Evolutionary conservation across 2,329 filamentous ascomycete species (phyloP).

Genomic region (Chaetomium strumarium): DNA sequence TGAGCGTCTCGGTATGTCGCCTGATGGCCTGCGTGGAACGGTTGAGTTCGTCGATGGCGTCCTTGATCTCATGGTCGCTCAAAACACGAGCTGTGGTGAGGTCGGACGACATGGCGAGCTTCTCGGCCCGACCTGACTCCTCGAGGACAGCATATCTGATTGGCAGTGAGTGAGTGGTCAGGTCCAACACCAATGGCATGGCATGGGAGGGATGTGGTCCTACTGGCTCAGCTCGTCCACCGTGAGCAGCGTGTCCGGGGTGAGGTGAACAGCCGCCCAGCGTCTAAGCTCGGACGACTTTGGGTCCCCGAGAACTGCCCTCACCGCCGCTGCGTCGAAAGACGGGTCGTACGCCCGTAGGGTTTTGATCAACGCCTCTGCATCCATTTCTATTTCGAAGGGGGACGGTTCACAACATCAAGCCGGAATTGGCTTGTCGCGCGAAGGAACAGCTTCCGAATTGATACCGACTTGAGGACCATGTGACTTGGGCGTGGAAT

Average conservation of each 20-base stretch:
- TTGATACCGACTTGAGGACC: neutral
- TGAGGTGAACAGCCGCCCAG: conserved; percentile 47
- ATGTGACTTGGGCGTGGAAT: neutral
- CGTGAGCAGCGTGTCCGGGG: conserved; percentile 46
- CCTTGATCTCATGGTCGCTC: conserved; percentile 52
- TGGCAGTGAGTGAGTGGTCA: conserved; percentile 14
- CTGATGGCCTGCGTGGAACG: conserved; percentile 58
- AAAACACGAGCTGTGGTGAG: conserved; percentile 45
- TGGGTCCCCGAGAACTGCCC: conserved; percentile 12
- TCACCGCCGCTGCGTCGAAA: conserved; percentile 31
- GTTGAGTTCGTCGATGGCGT: conserved; percentile 58
- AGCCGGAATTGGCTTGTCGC: neutral
- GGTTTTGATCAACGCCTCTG: conserved; percentile 27
- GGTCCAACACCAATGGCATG: neutral
- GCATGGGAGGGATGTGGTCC: conserved; percentile 15
- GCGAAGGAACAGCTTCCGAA: too few species aligned
- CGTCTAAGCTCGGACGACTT: conserved; percentile 33
- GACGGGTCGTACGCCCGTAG: conserved; percentile 30
- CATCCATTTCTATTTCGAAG: conserved; percentile 19
- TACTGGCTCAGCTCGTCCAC: conserved; percentile 50
- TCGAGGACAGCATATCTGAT: conserved; percentile 46
- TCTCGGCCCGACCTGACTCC: conserved; percentile 42
- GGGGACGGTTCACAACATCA: neutral
- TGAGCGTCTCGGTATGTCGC: conserved; percentile 56
- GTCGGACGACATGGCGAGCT: conserved; percentile 40